Conservation (phyloP, 1,139 yeast species). For the Sugiyamaella xylanicola region DNA sequence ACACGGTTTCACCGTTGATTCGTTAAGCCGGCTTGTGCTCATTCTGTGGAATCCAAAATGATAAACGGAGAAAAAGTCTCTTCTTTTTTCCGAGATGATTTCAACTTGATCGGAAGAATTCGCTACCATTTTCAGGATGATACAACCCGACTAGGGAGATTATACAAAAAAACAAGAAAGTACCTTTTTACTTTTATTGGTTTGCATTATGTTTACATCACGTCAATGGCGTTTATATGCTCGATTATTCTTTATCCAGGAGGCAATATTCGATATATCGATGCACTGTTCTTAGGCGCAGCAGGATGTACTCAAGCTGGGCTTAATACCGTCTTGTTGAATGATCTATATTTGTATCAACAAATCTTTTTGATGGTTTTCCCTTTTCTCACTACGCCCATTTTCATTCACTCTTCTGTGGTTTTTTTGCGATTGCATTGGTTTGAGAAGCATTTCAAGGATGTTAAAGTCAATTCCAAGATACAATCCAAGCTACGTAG, state of each 20-base stretch:
- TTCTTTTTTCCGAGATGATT: slow-evolving; percentile 13
- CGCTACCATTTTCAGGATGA: slow-evolving; percentile 11
- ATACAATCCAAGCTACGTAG: slow-evolving; percentile 77
- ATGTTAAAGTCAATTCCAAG: slow-evolving; percentile 74
- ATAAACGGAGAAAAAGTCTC: slow-evolving; percentile 2
- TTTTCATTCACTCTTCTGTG: slow-evolving; percentile 79
- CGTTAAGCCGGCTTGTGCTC: too few species aligned
- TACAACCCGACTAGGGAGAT: not conserved
- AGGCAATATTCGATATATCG: slow-evolving; percentile 64
- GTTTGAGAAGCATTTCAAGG: slow-evolving; percentile 86
- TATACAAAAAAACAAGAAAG: not conserved
- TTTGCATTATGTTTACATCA: slow-evolving; percentile 60
- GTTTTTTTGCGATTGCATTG: slow-evolving; percentile 82
- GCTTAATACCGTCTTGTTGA: slow-evolving; percentile 72
- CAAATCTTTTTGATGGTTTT: slow-evolving; percentile 53
- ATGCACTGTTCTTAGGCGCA: slow-evolving; percentile 71
- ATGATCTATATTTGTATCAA: slow-evolving; percentile 66
- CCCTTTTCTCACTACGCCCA: slow-evolving; percentile 77
- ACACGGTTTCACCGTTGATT: too few species aligned
- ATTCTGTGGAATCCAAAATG: not conserved
- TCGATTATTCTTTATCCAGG: slow-evolving; percentile 74
- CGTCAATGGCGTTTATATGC: slow-evolving; percentile 50
- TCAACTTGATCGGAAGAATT: slow-evolving; percentile 10
- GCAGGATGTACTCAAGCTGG: slow-evolving; percentile 94
- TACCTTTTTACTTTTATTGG: slow-evolving; percentile 55